These are phyloP conservation scores for Patellaria atrata DNA, from an alignment of 495 filamentous ascomycete genomes.

Conservation along the genomic window DNA sequence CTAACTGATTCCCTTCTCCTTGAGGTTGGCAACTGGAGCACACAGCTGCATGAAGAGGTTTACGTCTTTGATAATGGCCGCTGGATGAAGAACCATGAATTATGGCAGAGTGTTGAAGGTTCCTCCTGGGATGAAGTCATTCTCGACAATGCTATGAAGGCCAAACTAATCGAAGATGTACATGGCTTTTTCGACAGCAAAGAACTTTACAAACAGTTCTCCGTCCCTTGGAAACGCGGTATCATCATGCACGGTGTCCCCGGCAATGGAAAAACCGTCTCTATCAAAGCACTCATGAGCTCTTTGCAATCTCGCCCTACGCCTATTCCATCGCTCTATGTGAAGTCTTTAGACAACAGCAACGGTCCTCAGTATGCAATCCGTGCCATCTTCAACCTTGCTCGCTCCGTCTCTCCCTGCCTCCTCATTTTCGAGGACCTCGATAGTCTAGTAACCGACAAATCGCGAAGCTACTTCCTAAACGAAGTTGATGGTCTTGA, in stretches of 20 bases:
- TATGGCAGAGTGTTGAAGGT: slow-evolving; percentile 12
- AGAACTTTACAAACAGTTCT: slow-evolving; percentile 9
- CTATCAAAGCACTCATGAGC: slow-evolving; percentile 52
- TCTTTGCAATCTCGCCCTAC: slow-evolving; percentile 30
- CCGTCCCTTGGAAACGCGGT: slow-evolving; percentile 24
- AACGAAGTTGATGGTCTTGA: slow-evolving; percentile 62
- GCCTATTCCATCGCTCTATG: slow-evolving; percentile 38
- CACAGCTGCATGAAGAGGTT: slow-evolving; percentile 16
- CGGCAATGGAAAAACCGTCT: slow-evolving; percentile 55
- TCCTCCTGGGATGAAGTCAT: slow-evolving; percentile 18
- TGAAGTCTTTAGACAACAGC: slow-evolving; percentile 31
- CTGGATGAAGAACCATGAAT: slow-evolving; percentile 18
- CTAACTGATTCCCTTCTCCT: slow-evolving; percentile 11
- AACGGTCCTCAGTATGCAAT: slow-evolving; percentile 17
- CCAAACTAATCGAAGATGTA: slow-evolving; percentile 17
- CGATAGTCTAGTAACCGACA: slow-evolving; percentile 41
- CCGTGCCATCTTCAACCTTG: slow-evolving; percentile 22
- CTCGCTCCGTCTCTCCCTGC: slow-evolving; percentile 28
- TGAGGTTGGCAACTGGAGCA: slow-evolving; percentile 13
- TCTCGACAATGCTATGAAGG: slow-evolving; percentile 18
- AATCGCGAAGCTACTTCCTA: slow-evolving; percentile 47
- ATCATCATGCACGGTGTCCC: slow-evolving; percentile 38
- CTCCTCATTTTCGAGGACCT: slow-evolving; percentile 51
- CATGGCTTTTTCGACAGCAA: slow-evolving; percentile 18
- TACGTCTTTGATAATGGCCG: slow-evolving; percentile 17